phyloP scores from a whole-genome alignment of 805 yeast species.

The Saccharomycopsis fermentans region DNA sequence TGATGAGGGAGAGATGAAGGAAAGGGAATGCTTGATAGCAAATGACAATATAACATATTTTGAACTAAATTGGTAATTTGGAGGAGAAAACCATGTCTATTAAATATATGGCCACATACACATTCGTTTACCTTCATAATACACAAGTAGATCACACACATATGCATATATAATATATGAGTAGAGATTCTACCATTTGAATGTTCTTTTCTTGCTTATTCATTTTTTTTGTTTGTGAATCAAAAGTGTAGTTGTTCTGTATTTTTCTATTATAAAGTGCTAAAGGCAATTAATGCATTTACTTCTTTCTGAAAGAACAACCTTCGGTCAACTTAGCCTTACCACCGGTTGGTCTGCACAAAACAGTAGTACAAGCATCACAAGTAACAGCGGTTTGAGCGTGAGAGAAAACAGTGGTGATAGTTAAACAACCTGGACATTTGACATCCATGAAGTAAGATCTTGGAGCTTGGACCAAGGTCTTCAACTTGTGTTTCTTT shows the following conservation, averaged over 20 bases:
- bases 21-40: neutral
- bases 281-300: constrained; percentile 26
- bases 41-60: neutral
- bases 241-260: neutral
- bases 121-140: neutral
- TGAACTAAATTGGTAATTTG: neutral
- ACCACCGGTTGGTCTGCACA: constrained; percentile 99
- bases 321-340: constrained; percentile 99
- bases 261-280: neutral
- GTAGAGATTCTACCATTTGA: neutral
- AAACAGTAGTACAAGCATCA: constrained; percentile 96
- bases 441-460: constrained; percentile 99
- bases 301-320: constrained; percentile 98
- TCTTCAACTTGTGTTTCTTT: constrained; percentile 93
- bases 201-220: neutral
- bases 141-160: neutral
- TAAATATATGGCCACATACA: neutral
- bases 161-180: neutral
- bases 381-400: constrained; percentile 99
- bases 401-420: constrained; percentile 98
- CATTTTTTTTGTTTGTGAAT: neutral
- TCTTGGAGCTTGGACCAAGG: constrained; percentile 96
- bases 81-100: neutral
- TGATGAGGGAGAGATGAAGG: neutral
- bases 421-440: constrained; percentile 98